Conservation (phyloP, 345 rosid genomes). For the Salix koriyanagi region DNA sequence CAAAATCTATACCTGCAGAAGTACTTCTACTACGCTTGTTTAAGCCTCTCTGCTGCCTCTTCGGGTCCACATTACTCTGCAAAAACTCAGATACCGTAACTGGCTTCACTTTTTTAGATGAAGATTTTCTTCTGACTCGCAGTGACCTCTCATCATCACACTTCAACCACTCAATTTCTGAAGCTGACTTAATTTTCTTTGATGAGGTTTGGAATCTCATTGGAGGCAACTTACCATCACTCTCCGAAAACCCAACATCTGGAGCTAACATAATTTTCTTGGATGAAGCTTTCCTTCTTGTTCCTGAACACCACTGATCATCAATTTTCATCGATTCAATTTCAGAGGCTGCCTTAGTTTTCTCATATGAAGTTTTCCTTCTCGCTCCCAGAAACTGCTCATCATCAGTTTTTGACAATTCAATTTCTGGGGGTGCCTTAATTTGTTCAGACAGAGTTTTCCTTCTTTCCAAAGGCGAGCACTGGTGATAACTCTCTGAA, state of each 20-base stretch:
- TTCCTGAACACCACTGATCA: not conserved
- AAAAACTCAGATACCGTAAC: slow-evolving; percentile 4
- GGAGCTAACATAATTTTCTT: not conserved
- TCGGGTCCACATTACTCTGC: slow-evolving; percentile 13
- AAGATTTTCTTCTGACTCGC: not conserved
- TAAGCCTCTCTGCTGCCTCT: slow-evolving; percentile 16
- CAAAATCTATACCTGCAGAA: slow-evolving; percentile 6
- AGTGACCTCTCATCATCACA: not conserved
- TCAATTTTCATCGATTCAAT: not conserved
- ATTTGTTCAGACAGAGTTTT: not conserved
- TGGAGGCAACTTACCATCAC: not conserved
- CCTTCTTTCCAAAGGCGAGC: not conserved
- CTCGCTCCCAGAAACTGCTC: not conserved
- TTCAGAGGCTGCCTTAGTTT: not conserved
- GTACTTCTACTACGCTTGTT: slow-evolving; percentile 4
- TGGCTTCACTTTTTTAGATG: slow-evolving; percentile 15
- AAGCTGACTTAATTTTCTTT: not conserved
- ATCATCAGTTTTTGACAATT: not conserved
- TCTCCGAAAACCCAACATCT: not conserved
- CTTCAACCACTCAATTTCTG: not conserved
- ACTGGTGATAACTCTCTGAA: not conserved
- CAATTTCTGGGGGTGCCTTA: not conserved
- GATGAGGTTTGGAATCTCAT: not conserved
- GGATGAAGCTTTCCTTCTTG: not conserved
- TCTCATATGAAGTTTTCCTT: not conserved